Conservation (phyloP, 192 early-diverging fungal genomes). For the Coemansia sp. region DNA sequence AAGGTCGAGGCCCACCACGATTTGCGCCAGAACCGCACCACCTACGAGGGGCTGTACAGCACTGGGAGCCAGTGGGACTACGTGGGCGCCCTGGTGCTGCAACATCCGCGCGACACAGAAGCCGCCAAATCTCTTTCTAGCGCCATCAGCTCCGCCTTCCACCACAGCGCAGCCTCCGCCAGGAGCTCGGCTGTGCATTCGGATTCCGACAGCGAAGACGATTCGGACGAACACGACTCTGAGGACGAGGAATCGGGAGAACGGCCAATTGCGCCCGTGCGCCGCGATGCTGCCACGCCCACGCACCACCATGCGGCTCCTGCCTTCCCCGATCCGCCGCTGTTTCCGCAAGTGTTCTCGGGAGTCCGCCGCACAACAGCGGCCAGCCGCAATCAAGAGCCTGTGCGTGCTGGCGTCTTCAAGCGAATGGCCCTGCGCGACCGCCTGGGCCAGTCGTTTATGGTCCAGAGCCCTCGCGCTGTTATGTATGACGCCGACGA, state of each 20-base stretch:
- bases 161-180: background rate
- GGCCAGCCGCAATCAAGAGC: background rate
- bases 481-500: constrained; percentile 30
- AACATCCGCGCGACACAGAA: constrained; percentile 20
- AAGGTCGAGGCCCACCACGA: constrained; percentile 53
- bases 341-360: constrained; percentile 42
- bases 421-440: constrained; percentile 43
- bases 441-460: constrained; percentile 32
- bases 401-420: constrained; percentile 43
- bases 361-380: constrained; percentile 26
- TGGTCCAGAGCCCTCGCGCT: constrained; percentile 23
- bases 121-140: background rate
- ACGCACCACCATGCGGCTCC: constrained; percentile 1
- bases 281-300: background rate
- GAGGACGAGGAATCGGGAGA: constrained; percentile 1
- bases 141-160: constrained; percentile 1
- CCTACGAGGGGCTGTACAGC: constrained; percentile 48
- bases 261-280: background rate
- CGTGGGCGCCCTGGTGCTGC: constrained; percentile 42
- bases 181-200: background rate
- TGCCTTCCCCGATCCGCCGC: constrained; percentile 22
- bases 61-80: constrained; percentile 40
- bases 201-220: constrained; percentile 1
- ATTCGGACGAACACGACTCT: constrained; percentile 6
- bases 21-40: constrained; percentile 39